phyloP scores from a whole-genome alignment of 2,329 filamentous ascomycete genomes.

The Metarhizium brunneum region DNA sequence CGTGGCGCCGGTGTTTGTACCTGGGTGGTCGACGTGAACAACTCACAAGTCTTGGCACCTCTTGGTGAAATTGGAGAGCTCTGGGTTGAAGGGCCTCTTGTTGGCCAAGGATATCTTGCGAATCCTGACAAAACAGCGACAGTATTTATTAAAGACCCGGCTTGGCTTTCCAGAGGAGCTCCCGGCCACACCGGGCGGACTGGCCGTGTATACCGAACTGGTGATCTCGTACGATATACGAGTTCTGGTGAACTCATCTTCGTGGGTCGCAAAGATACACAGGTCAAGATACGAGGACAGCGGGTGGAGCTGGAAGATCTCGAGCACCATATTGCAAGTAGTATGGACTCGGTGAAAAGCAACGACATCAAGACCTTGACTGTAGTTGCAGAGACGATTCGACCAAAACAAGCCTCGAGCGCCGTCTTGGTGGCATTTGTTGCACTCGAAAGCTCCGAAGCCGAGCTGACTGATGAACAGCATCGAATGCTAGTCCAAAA shows the following conservation, averaged over 20 bases:
- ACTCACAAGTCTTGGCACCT: conserved; percentile 14
- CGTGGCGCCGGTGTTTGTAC: conserved; percentile 2
- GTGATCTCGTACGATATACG: conserved; percentile 19
- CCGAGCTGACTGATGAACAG: not conserved
- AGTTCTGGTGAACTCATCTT: conserved; percentile 19
- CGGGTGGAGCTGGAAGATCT: conserved; percentile 30
- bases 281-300: conserved; percentile 44
- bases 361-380: not conserved
- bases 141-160: conserved; percentile 32
- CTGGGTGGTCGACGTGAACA: conserved; percentile 20
- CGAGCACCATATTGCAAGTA: conserved; percentile 7
- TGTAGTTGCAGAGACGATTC: conserved; percentile 8
- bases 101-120: conserved; percentile 39
- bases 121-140: conserved; percentile 33
- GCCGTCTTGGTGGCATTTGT: conserved; percentile 9
- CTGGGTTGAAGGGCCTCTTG: conserved; percentile 29
- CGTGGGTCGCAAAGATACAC: not conserved
- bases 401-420: conserved; percentile 3
- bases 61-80: conserved; percentile 22
- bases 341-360: not conserved
- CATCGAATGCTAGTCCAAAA: conserved; percentile 4
- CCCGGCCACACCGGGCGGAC: conserved; percentile 16
- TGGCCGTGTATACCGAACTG: conserved; percentile 23
- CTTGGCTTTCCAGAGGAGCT: conserved; percentile 19
- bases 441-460: not conserved